Evolutionary conservation across 2,329 filamentous ascomycete genomes (phyloP).

Genomic region (Beauveria pseudobassiana): DNA sequence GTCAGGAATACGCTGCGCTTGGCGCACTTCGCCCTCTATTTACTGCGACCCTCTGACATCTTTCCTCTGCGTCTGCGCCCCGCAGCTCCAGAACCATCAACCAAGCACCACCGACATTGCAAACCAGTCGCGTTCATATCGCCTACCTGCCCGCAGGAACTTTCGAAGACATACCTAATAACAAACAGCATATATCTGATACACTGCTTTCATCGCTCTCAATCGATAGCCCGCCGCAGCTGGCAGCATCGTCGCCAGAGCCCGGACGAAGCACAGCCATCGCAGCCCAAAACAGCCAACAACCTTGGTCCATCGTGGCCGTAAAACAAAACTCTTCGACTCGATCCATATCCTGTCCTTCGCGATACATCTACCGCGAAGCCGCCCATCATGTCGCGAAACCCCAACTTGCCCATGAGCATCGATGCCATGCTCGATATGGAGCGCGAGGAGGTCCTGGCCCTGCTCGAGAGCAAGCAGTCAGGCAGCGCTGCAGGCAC

Average conservation of each 20-base stretch:
- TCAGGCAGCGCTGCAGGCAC: constrained; percentile 27
- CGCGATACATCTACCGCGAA: background rate
- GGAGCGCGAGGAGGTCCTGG: constrained; percentile 66
- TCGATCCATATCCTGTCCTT: background rate
- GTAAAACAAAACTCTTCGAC: background rate
- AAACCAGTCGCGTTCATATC: background rate
- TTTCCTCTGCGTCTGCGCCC: background rate
- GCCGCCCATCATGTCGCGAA: constrained; percentile 23
- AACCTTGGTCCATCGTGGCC: background rate
- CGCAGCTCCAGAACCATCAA: background rate
- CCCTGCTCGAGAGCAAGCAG: constrained; percentile 52
- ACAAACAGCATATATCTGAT: background rate
- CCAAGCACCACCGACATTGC: background rate
- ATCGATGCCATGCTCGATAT: constrained; percentile 71
- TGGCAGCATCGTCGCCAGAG: background rate
- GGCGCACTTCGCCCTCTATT: background rate
- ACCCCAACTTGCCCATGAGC: constrained; percentile 50
- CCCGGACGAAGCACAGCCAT: background rate
- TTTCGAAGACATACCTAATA: background rate
- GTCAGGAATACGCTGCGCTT: background rate
- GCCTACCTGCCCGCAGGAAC: background rate
- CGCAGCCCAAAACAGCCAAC: background rate
- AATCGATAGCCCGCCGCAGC: background rate
- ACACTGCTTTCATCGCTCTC: background rate
- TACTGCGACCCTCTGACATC: background rate